Conservation (phyloP, 768 basidiomycete genomes). For the Candolleomyces eurysporus region DNA sequence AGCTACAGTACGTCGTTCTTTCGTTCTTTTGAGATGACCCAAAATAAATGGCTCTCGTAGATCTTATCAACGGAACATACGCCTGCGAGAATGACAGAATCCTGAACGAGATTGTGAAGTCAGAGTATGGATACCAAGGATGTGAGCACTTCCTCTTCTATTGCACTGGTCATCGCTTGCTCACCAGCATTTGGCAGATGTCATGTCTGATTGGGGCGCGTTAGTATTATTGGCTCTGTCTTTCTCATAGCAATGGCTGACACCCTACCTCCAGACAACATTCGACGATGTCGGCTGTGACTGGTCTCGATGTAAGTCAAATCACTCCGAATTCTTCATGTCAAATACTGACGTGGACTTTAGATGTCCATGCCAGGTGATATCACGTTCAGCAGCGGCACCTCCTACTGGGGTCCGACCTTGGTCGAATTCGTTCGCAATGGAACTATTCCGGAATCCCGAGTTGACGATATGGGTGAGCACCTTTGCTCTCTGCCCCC, state of each 20-base stretch:
- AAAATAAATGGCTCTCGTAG: conserved; percentile 25
- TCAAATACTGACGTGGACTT: background rate
- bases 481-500: conserved; percentile 9
- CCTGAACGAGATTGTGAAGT: conserved; percentile 73
- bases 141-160: conserved; percentile 46
- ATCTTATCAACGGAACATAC: conserved; percentile 66
- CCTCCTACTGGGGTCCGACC: conserved; percentile 64
- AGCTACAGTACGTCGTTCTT: conserved; percentile 53
- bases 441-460: conserved; percentile 61
- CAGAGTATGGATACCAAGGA: conserved; percentile 76
- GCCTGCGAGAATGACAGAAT: conserved; percentile 74
- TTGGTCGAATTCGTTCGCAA: conserved; percentile 69
- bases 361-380: conserved; percentile 75
- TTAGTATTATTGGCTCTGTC: conserved; percentile 22
- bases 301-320: conserved; percentile 59
- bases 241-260: background rate
- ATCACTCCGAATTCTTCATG: background rate
- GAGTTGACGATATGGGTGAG: conserved; percentile 75
- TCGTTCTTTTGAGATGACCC: background rate
- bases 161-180: background rate
- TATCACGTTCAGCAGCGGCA: conserved; percentile 47
- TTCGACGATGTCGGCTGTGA: conserved; percentile 58
- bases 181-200: conserved; percentile 33
- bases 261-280: conserved; percentile 11
- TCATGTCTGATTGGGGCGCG: conserved; percentile 78